A percentile compares a stretch with the other conserved stretches of the same genome.
These are phyloP conservation scores for Aureoboletus auriporus DNA, from an alignment of 768 basidiomycete genomes.

Conservation along the genomic window DNA sequence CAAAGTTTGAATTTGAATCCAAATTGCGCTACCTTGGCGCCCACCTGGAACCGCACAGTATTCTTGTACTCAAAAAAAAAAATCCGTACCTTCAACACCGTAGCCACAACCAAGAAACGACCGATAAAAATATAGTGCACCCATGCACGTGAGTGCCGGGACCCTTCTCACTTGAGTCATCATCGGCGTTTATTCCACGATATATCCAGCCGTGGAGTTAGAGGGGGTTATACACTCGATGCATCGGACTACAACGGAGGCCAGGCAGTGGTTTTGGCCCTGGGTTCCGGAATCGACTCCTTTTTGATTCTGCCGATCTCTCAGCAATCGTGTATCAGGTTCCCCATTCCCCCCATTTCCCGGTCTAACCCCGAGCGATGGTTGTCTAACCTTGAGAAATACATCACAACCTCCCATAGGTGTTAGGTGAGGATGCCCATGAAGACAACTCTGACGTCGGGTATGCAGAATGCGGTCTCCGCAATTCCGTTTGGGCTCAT, in stretches of 20 bases:
- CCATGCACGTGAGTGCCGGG: neutral
- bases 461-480: slow-evolving; percentile 7
- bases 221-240: slow-evolving; percentile 5
- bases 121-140: neutral
- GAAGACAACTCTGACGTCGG: neutral
- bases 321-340: neutral
- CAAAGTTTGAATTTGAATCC: too few relatives aligned
- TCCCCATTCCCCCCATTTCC: neutral
- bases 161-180: neutral
- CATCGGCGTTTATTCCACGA: neutral
- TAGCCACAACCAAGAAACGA: too few relatives aligned
- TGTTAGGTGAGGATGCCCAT: slow-evolving; percentile 2
- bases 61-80: too few relatives aligned
- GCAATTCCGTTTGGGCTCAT: slow-evolving; percentile 8
- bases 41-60: too few relatives aligned
- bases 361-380: slow-evolving; percentile 19
- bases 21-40: too few relatives aligned
- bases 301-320: neutral
- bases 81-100: too few relatives aligned
- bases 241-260: neutral
- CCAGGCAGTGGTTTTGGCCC: too few relatives aligned
- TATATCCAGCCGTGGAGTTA: slow-evolving; percentile 12
- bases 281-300: neutral
- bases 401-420: neutral
- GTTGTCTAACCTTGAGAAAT: too few relatives aligned